phyloP scores from a whole-genome alignment of 139 green algal genomes.

The Chlamydomonas sp. region DNA sequence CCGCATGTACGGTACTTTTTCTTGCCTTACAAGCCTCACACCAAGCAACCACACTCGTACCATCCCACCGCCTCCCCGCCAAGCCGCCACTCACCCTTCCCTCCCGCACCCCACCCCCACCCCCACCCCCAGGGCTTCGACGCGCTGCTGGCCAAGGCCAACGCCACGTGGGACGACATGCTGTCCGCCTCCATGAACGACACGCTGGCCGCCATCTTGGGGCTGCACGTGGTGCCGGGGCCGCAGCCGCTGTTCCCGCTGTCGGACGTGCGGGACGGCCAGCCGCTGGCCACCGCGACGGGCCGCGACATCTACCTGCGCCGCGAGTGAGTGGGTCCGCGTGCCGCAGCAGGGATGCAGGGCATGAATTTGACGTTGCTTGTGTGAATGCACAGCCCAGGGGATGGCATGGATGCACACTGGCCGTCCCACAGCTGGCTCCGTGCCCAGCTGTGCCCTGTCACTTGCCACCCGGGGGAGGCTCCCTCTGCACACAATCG shows the following conservation, averaged over 20 bases:
- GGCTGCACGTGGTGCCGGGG: background rate
- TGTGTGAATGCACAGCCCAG: too few species aligned
- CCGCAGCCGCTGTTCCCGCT: slow-evolving; percentile 17
- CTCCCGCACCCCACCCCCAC: background rate
- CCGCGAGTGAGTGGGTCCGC: slow-evolving; percentile 27
- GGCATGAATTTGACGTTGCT: too few species aligned
- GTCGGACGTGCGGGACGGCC: background rate
- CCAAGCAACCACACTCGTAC: too few species aligned
- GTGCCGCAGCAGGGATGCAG: background rate
- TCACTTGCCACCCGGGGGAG: too few species aligned
- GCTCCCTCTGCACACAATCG: too few species aligned
- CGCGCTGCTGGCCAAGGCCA: slow-evolving; percentile 9
- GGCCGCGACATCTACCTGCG: slow-evolving; percentile 35
- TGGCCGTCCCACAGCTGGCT: too few species aligned
- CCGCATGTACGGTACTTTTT: too few species aligned
- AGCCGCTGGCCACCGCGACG: slow-evolving; percentile 12
- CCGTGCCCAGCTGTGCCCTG: too few species aligned
- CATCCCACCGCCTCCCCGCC: background rate
- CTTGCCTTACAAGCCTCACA: too few species aligned
- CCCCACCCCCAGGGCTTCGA: slow-evolving; percentile 29
- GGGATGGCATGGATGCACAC: too few species aligned
- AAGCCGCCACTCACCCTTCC: background rate
- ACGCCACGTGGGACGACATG: slow-evolving; percentile 33
- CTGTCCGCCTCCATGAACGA: slow-evolving; percentile 18
- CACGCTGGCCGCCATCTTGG: slow-evolving; percentile 18